phyloP scores from a whole-genome alignment of 2,329 filamentous ascomycete genomes.

The Leptosphaerulina australis region DNA sequence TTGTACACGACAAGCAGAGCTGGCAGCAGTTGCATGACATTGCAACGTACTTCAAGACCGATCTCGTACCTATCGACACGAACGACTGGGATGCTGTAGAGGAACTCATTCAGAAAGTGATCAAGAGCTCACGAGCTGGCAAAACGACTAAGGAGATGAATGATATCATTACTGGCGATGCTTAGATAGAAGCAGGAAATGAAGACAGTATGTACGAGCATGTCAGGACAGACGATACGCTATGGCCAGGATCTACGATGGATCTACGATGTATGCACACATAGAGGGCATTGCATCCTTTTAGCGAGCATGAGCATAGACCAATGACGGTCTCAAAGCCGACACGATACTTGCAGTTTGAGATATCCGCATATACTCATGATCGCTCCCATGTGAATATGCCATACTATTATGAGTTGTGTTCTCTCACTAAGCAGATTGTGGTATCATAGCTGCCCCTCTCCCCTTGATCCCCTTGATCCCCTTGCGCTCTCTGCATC shows the following conservation, averaged over 20 bases:
- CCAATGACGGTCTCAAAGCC: slow-evolving; percentile 5
- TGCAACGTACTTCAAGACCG: slow-evolving; percentile 76
- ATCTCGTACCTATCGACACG: slow-evolving; percentile 80
- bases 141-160: slow-evolving; percentile 50
- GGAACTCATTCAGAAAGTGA: slow-evolving; percentile 73
- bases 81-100: slow-evolving; percentile 92
- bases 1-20: slow-evolving; percentile 85
- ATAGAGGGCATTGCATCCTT: slow-evolving; percentile 5
- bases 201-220: background rate
- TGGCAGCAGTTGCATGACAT: slow-evolving; percentile 82
- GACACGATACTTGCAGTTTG: slow-evolving; percentile 21
- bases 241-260: background rate
- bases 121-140: slow-evolving; percentile 50
- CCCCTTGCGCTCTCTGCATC: background rate
- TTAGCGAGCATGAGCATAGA: slow-evolving; percentile 14
- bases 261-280: background rate
- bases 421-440: slow-evolving; percentile 10
- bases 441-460: slow-evolving; percentile 16
- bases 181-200: background rate
- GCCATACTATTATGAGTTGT: background rate
- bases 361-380: slow-evolving; percentile 37
- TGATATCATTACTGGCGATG: slow-evolving; percentile 7
- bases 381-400: background rate
- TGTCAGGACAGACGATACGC: background rate
- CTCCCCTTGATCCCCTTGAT: background rate